A percentile compares a stretch with the other conserved stretches of the same genome.
These are phyloP conservation scores for Trichosporon coremiiforme DNA, from an alignment of 1,284 basidiomycete species.

Conservation along the genomic window DNA sequence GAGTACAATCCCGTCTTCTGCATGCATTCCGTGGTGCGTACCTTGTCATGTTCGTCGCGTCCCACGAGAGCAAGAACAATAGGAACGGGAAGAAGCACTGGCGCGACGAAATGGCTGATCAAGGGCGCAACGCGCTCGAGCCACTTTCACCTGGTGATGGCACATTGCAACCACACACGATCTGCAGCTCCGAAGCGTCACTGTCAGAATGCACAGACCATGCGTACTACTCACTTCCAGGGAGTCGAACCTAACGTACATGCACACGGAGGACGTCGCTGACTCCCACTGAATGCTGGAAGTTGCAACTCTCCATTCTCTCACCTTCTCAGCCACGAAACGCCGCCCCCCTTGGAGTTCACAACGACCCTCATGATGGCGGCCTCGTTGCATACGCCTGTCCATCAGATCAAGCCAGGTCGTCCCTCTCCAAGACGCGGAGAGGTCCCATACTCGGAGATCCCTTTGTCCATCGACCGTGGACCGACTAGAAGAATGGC, in stretches of 20 bases:
- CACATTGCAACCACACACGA: background rate
- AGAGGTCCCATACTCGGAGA: background rate
- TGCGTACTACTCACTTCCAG: background rate
- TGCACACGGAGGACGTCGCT: background rate
- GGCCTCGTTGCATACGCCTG: slow-evolving; percentile 16
- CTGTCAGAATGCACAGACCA: background rate
- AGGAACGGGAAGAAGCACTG: background rate
- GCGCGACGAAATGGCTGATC: slow-evolving; percentile 16
- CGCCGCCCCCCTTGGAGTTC: slow-evolving; percentile 1
- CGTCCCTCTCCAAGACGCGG: background rate
- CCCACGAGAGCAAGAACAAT: background rate
- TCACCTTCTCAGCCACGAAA: background rate
- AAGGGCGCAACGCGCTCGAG: slow-evolving; percentile 10
- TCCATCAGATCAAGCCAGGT: background rate
- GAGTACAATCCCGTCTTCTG: background rate
- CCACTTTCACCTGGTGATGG: background rate
- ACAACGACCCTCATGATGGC: background rate
- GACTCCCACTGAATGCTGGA: background rate
- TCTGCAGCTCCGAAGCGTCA: slow-evolving; percentile 7
- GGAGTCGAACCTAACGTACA: background rate
- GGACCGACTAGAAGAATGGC: background rate
- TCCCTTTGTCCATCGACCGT: slow-evolving; percentile 1
- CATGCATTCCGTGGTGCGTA: background rate
- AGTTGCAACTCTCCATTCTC: background rate
- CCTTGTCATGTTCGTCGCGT: background rate